Percentiles rank a stretch among this genome's conserved stretches.
Evolutionary conservation across 2,329 filamentous ascomycete species (phyloP).

Genomic region (Exophiala phaeomuriformis): DNA sequence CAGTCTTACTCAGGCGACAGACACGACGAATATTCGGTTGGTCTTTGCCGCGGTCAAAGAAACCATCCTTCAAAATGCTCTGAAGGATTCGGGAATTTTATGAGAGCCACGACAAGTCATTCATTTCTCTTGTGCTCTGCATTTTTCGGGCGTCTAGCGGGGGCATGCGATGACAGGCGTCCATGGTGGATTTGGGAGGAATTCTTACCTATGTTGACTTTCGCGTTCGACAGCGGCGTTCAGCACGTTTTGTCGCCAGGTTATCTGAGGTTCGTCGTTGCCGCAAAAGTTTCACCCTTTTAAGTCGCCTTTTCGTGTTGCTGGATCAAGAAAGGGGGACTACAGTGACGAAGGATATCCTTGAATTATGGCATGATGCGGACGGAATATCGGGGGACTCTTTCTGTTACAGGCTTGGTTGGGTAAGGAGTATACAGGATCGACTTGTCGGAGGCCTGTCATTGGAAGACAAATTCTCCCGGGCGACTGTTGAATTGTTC

Average conservation of each 20-base stretch:
- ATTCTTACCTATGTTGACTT: slow-evolving; percentile 6
- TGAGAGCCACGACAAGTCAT: slow-evolving; percentile 38
- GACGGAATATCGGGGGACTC: slow-evolving; percentile 1
- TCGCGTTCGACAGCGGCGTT: slow-evolving; percentile 11
- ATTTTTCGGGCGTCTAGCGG: slow-evolving; percentile 21
- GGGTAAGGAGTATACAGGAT: slow-evolving; percentile 1
- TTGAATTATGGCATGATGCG: slow-evolving; percentile 2
- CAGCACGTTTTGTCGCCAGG: slow-evolving; percentile 6
- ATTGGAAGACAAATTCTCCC: background rate
- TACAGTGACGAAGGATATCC: slow-evolving; percentile 3
- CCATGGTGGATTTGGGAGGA: slow-evolving; percentile 16
- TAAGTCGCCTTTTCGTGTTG: slow-evolving; percentile 10
- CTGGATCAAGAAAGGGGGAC: slow-evolving; percentile 5
- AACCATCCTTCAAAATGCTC: slow-evolving; percentile 94
- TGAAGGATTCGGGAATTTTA: slow-evolving; percentile 96
- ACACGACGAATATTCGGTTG: slow-evolving; percentile 94
- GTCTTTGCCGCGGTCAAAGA: slow-evolving; percentile 98
- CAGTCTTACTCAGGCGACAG: slow-evolving; percentile 95
- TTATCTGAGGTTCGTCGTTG: slow-evolving; percentile 3
- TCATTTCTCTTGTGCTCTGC: slow-evolving; percentile 15
- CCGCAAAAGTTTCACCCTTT: slow-evolving; percentile 21
- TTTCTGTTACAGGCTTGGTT: slow-evolving; percentile 4
- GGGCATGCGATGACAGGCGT: slow-evolving; percentile 19
- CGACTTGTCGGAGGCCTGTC: background rate
- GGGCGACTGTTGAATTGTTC: background rate